Base-by-base conservation (phyloP, 1,284 basidiomycete species). In the Phaffia rhodozyma region DNA sequence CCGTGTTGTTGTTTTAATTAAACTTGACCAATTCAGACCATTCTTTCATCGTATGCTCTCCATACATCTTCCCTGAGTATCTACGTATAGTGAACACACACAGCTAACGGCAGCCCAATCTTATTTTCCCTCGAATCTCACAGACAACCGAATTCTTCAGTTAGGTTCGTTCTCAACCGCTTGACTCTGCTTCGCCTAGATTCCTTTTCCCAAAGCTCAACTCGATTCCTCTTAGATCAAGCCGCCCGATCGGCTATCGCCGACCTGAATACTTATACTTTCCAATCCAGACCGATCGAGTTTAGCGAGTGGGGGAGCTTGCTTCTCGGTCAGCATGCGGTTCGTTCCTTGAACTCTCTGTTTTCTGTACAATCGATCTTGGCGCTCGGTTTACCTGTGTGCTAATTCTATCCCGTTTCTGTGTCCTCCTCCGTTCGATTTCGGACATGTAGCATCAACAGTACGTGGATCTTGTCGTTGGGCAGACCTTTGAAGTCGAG, bases 141-240 rank as follows among this genome's bases (percentile, higher is more conserved):
- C 34, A 62, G 60, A 66, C 64, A 66, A 66, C 48, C 55, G 64
- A 20, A 58, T 66, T 29, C 48, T 54, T 29, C 64, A 66, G 50
- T 60, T 66, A 21, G 52, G 60, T 54, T 7, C 30, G 50, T 11
- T 30, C 16, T 25, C 49, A 18, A 13, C 29, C 1, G 2, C n/a
- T n/a, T 21, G 13, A 5, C 2, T 23, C 34, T 21, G 4, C 43
- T 29, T 5, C 2, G 21, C n/a, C 25, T 29, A 7, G 2, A 16
- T 7, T 11, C 5, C 13, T 16, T 16, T 7, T 16, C 13, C 13
- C 13, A 16, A 43, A 43, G 38, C 38, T 43, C 5, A 43, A 11
- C 38, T 16, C 38, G 18, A 53, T 20, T 7, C 2, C 18, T 13
- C 29, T 50, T 30, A 62, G 64, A 66, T 5, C 60, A 61, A 34